Evolutionary conservation across 106 monocot species (phyloP).

Genomic region (Alisma plantagoaquatica): DNA sequence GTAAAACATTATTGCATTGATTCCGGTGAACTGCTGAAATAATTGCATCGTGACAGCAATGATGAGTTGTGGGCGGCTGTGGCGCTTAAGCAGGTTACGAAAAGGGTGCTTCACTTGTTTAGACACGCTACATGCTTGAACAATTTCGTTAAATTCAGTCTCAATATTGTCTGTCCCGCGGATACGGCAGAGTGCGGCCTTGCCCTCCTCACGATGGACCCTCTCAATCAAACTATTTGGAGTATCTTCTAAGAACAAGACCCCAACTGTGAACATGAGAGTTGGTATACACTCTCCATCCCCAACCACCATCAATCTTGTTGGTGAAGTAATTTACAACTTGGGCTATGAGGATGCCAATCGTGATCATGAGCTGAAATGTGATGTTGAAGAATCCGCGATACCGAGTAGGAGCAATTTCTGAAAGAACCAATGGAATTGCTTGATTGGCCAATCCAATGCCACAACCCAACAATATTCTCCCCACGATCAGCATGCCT

Average conservation of each 20-base stretch:
- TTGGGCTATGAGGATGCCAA: conserved; percentile 40
- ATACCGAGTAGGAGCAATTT: conserved; percentile 34
- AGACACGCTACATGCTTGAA: neutral
- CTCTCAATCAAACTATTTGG: conserved; percentile 2
- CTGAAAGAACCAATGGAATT: conserved; percentile 37
- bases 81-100: neutral
- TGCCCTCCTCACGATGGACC: neutral
- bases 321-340: conserved; percentile 28
- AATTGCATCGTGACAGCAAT: conserved; percentile 1
- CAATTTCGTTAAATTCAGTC: neutral
- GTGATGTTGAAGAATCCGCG: conserved; percentile 34
- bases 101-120: conserved; percentile 3
- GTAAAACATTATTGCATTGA: conserved; percentile 3
- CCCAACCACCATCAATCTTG: conserved; percentile 15
- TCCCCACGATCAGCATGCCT: conserved; percentile 37
- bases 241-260: neutral
- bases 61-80: conserved; percentile 5
- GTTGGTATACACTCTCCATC: conserved; percentile 39
- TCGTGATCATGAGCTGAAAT: conserved; percentile 32
- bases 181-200: neutral
- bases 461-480: conserved; percentile 31
- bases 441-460: conserved; percentile 51
- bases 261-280: neutral
- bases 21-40: conserved; percentile 3
- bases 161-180: conserved; percentile 4